Base-by-base conservation (phyloP, 179 eudicot genomes). In the Nepenthes alata region DNA sequence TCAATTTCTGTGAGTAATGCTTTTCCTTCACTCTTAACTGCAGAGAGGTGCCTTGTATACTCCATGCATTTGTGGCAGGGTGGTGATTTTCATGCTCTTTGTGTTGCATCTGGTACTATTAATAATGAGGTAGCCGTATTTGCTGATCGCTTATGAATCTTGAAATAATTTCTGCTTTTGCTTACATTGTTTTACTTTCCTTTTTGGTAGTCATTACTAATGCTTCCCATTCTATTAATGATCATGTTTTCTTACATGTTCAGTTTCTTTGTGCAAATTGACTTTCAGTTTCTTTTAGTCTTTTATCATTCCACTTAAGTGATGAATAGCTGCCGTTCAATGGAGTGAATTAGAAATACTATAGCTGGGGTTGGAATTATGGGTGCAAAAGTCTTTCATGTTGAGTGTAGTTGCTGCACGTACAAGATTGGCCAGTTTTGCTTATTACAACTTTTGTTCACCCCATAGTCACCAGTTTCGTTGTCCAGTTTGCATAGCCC, bases 41-140 rank as follows among this genome's bases (percentile, higher is more conserved):
- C 65, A 93, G 98, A 93, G 74, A 85, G 77, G 73, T 89, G 98
- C 72, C 91, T 93, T 66, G 67, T 93, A 61, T 93, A 89, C 75
- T 87, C 97, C 48, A 87, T 93, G 97, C 82, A 83, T 76, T 74
- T 93, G 67, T 82, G 89, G 25, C 25, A 25, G 83, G 91, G 95
- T 35, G 61, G 72, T 49, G 65, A 70, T 55, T 58, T 78, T 72
- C 81, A 74, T 58, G 65, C 71, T 73, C 85, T 93, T 50, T 77
- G 57, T 49, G 68, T 93, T 48, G 98, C 98, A 55, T 85, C 97
- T 55, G 98, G 98, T 66, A 93, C 98, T 63, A 93, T 93, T 41
- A 87, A 69, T 62, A 93, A 93, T 60, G 87, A 93, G 97, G 98
- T 93, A 70, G 50, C n/a, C 6, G 44, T n/a, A 14, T 51, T 36